Conservation (phyloP, 2,329 filamentous ascomycete genomes). For the Fusarium staphyleae region DNA sequence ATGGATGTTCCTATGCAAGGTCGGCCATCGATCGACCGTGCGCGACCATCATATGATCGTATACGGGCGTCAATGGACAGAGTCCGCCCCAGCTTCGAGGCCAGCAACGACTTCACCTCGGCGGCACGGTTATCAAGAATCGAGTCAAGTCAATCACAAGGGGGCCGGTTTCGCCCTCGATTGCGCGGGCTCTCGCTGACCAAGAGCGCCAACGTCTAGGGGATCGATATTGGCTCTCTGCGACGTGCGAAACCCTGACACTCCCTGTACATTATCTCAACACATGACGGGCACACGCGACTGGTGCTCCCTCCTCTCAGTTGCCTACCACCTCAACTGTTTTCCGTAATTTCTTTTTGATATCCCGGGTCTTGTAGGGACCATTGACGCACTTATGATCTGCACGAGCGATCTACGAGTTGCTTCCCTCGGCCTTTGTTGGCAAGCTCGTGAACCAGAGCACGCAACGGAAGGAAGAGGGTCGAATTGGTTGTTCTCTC, state of each 20-base stretch:
- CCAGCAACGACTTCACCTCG: conserved; percentile 88
- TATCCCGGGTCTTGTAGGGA: conserved; percentile 46
- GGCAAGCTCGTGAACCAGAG: conserved; percentile 27
- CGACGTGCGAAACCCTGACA: conserved; percentile 28
- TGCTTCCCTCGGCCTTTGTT: conserved; percentile 35
- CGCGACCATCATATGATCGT: conserved; percentile 86
- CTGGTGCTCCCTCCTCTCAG: conserved; percentile 34
- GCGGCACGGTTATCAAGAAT: conserved; percentile 84
- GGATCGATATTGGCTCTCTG: conserved; percentile 7
- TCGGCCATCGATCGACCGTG: conserved; percentile 69
- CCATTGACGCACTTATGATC: conserved; percentile 53
- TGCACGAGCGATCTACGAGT: conserved; percentile 59
- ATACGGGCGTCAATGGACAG: conserved; percentile 88
- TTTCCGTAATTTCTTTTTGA: conserved; percentile 46
- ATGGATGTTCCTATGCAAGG: conserved; percentile 56
- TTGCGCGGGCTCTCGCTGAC: conserved; percentile 54
- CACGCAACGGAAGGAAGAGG: conserved; percentile 31
- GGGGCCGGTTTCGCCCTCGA: conserved; percentile 46
- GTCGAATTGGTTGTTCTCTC: conserved; percentile 29
- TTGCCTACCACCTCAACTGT: conserved; percentile 26
- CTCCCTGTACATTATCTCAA: conserved; percentile 44
- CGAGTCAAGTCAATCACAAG: conserved; percentile 71
- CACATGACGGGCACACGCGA: conserved; percentile 26
- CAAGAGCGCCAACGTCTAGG: conserved; percentile 51
- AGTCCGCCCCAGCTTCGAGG: conserved; percentile 82